Conservation (phyloP, 1,284 basidiomycete species). For the Bjerkandera adusta region DNA sequence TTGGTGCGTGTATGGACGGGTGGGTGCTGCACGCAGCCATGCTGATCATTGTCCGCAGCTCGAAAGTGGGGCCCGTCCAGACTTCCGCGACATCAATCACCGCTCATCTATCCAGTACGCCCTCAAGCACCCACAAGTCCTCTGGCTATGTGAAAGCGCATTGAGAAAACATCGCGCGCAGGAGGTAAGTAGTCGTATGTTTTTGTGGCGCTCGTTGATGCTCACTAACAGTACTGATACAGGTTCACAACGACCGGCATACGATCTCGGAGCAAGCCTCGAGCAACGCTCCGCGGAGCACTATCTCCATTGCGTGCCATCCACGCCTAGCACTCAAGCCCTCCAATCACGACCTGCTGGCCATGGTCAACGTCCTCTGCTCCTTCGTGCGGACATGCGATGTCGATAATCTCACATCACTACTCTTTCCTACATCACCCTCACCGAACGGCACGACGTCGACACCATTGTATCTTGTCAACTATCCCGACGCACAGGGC, state of each 20-base stretch:
- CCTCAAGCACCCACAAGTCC: conserved; percentile 52
- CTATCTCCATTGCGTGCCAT: conserved; percentile 25
- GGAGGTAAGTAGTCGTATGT: conserved; percentile 53
- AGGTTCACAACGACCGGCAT: conserved; percentile 24
- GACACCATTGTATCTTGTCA: conserved; percentile 34
- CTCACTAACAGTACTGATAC: conserved; percentile 2
- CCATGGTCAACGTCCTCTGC: conserved; percentile 45
- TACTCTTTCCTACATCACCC: conserved; percentile 49
- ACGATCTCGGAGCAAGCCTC: conserved; percentile 7
- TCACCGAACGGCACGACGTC: conserved; percentile 18
- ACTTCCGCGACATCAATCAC: conserved; percentile 65
- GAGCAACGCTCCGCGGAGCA: conserved; percentile 5
- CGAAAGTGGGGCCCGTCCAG: conserved; percentile 65
- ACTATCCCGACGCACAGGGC: conserved; percentile 59
- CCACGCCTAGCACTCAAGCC: conserved; percentile 20
- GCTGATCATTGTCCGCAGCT: conserved; percentile 37
- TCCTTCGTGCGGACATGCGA: conserved; percentile 49
- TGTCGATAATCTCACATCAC: conserved; percentile 45
- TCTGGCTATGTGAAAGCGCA: conserved; percentile 67
- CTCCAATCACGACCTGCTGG: conserved; percentile 16
- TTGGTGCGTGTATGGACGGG: conserved; percentile 44
- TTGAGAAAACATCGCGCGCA: conserved; percentile 57
- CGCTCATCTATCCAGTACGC: conserved; percentile 69
- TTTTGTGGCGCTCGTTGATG: not conserved
- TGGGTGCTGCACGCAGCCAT: conserved; percentile 18